Conservation (phyloP, 169 alveolate species). For the Cystoisospora suis region DNA sequence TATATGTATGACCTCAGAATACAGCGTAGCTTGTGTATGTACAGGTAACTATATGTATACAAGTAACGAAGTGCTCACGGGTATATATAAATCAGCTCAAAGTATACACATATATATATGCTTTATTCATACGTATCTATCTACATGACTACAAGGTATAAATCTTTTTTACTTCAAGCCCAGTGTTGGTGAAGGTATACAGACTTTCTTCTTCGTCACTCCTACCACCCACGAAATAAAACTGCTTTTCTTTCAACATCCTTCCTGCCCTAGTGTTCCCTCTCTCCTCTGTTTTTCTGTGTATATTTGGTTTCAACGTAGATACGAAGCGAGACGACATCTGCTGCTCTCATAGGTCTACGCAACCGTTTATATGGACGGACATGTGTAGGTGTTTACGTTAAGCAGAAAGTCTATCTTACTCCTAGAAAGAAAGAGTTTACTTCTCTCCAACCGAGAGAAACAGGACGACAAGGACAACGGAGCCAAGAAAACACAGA, state of each 20-base stretch:
- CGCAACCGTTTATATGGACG: slow-evolving; percentile 52
- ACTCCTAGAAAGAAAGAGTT: background rate
- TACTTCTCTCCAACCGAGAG: background rate
- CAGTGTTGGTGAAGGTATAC: no score
- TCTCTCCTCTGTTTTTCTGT: no score
- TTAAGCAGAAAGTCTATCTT: background rate
- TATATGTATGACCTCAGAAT: background rate
- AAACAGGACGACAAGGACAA: background rate
- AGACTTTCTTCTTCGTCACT: no score
- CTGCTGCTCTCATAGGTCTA: slow-evolving; percentile 46
- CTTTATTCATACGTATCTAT: background rate
- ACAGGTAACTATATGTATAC: background rate
- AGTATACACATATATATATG: background rate
- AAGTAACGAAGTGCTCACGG: background rate
- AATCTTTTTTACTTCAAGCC: no score
- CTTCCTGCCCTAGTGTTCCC: no score
- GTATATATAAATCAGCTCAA: background rate
- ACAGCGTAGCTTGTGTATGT: background rate
- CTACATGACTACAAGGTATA: no score
- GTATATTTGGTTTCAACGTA: no score
- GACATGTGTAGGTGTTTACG: slow-evolving; percentile 48
- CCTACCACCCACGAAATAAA: no score
- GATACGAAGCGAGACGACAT: slow-evolving; percentile 27
- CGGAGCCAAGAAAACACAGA: background rate
- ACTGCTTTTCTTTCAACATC: no score